phyloP scores from a whole-genome alignment of 306 rosid genomes.

The Quercus alba region DNA sequence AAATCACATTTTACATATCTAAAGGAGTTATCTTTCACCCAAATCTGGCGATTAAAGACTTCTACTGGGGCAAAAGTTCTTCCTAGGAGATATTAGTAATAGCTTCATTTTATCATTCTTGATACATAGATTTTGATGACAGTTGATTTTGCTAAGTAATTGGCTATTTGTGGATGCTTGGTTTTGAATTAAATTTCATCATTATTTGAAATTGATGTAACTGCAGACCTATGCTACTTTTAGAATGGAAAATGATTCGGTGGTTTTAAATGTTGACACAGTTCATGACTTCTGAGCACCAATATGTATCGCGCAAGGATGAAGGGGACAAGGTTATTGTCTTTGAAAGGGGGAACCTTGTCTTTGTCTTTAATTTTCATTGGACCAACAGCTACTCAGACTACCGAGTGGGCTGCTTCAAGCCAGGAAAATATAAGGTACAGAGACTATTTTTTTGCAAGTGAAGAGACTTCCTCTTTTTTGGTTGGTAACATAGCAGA shows the following conservation, averaged over 20 bases:
- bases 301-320: conserved; percentile 71
- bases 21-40: conserved; percentile 3
- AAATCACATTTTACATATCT: not conserved
- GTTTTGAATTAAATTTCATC: not conserved
- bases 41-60: conserved; percentile 11
- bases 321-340: conserved; percentile 72
- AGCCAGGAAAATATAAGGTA: conserved; percentile 95
- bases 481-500: not conserved
- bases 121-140: not conserved
- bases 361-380: conserved; percentile 94
- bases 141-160: not conserved
- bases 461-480: not conserved
- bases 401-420: conserved; percentile 77
- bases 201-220: not conserved
- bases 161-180: not conserved
- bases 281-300: conserved; percentile 95
- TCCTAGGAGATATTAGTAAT: not conserved
- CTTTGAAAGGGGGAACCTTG: conserved; percentile 79
- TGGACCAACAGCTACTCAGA: conserved; percentile 85
- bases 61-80: not conserved
- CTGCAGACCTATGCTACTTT: not conserved
- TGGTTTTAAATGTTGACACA: conserved; percentile 41
- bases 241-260: conserved; percentile 13
- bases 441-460: conserved; percentile 9
- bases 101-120: not conserved